Evolutionary conservation across 495 filamentous ascomycete genomes (phyloP), one percentile per base, ranked within the genome.

Genomic region (Penicillium coprophilum): DNA sequence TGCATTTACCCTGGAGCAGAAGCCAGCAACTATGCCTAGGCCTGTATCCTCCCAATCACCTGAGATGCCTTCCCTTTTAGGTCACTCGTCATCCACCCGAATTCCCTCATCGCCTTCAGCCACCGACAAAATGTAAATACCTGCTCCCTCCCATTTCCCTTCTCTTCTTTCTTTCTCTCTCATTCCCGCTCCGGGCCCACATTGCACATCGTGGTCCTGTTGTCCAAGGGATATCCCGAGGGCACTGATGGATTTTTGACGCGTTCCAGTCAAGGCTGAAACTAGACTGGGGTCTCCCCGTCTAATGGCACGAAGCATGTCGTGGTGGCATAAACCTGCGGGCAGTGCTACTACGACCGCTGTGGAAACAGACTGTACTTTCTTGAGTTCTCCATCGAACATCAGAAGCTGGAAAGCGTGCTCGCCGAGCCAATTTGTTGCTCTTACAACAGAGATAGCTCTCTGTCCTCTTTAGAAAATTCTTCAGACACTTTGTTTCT

Each of bases 1-100:
- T 36, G 17, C 17, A 45, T n/a, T 43, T 57, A 57, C 47, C 55
- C 46, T 15, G 55, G 27, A 34, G 46, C 40, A 21, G 47, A 57
- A 27, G 55, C 39, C 39, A 43, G 46, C 55, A 15, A 6, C 13
- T 4, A 13, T 34, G 32, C 13, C 13, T 10, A 10, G 1, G 11
- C 30, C 30, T 10, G 11, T 12, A 32, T 11, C 30, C 12, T 6
- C 34, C 34, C 7, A 8, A 17, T 38, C 15, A 27, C 24, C 3
- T 27, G 7, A 38, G 34, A 7, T 38, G 34, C 34, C 32, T 36
- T 36, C 32, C 32, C 13, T 34, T 13, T 15, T 7, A 2, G 32
- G 32, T 36, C 13, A 36, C 32, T n/a, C 32, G 32, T 36, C 13
- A 7, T 12, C 31, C 0, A 34, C 13, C 31, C 31, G 4, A 15